Percentiles rank a stretch among this genome's conserved stretches.
These are phyloP conservation scores for Ettlia oleoabundans DNA, from an alignment of 139 green algal species.

Conservation along the genomic window DNA sequence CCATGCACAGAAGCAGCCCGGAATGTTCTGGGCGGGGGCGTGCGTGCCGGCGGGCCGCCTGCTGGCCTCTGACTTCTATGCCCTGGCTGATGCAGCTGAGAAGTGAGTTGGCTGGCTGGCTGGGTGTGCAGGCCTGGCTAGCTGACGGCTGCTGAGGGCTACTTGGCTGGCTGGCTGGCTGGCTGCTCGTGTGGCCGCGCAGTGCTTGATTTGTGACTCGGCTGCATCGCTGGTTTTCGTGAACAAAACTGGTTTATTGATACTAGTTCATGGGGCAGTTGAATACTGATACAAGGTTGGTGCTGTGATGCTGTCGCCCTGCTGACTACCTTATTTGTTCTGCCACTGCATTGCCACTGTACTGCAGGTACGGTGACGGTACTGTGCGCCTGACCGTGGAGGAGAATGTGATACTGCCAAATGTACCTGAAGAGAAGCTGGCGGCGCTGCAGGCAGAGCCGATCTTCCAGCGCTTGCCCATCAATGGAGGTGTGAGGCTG, in stretches of 20 bases:
- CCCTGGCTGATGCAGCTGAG: slow-evolving; percentile 81
- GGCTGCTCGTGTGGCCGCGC: too few relatives aligned
- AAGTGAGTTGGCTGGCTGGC: slow-evolving; percentile 33
- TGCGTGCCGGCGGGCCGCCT: slow-evolving; percentile 90
- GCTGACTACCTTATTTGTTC: too few relatives aligned
- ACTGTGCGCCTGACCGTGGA: slow-evolving; percentile 94
- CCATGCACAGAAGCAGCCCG: slow-evolving; percentile 89
- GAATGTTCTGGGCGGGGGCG: slow-evolving; percentile 75
- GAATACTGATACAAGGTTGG: too few relatives aligned
- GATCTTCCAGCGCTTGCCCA: slow-evolving; percentile 78
- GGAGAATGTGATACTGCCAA: slow-evolving; percentile 94
- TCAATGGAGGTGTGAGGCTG: slow-evolving; percentile 51
- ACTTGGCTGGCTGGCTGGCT: too few relatives aligned
- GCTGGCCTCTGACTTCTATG: slow-evolving; percentile 78
- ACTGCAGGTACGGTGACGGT: slow-evolving; percentile 82
- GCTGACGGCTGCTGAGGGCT: too few relatives aligned
- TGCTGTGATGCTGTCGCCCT: too few relatives aligned
- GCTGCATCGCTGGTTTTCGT: too few relatives aligned
- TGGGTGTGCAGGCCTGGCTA: too few relatives aligned
- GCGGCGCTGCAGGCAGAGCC: slow-evolving; percentile 87
- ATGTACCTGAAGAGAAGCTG: slow-evolving; percentile 87
- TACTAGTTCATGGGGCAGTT: too few relatives aligned
- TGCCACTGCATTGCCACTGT: background rate
- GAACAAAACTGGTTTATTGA: too few relatives aligned
- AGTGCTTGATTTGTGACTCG: too few relatives aligned